Percentiles rank a stretch among this genome's conserved stretches.
These are phyloP conservation scores for Lentinula detonsa DNA, from an alignment of 768 basidiomycete species.

Conservation along the genomic window DNA sequence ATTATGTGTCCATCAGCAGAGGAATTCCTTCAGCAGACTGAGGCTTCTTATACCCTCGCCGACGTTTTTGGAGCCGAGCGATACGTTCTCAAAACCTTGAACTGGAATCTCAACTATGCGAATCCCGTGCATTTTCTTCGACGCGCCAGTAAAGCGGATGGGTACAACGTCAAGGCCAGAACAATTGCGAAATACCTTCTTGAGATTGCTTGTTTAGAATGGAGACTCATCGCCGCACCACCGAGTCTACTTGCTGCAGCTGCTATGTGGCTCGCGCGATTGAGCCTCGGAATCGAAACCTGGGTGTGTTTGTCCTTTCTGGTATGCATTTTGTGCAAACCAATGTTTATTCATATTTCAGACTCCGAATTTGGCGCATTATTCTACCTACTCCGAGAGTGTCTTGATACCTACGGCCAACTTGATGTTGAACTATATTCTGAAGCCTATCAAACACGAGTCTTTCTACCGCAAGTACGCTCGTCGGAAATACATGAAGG, in stretches of 20 bases:
- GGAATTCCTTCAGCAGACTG: conserved; percentile 77
- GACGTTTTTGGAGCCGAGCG: conserved; percentile 88
- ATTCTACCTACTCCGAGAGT: conserved; percentile 78
- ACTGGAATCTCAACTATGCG: conserved; percentile 83
- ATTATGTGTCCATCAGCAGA: conserved; percentile 80
- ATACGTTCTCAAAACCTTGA: conserved; percentile 79
- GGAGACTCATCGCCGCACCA: conserved; percentile 64
- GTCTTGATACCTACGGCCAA: conserved; percentile 78
- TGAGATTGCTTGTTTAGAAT: conserved; percentile 81
- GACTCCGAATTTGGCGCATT: conserved; percentile 84
- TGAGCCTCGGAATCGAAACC: conserved; percentile 70
- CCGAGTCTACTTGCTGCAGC: conserved; percentile 82
- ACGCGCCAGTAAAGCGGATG: conserved; percentile 89
- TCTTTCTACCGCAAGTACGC: conserved; percentile 89
- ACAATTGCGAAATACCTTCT: conserved; percentile 89
- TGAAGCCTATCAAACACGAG: conserved; percentile 66
- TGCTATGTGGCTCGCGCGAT: conserved; percentile 78
- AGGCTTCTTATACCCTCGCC: conserved; percentile 66
- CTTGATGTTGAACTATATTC: conserved; percentile 82
- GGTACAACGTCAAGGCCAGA: conserved; percentile 78
- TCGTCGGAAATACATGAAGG: conserved; percentile 78
- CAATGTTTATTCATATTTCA: conserved; percentile 21
- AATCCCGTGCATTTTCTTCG: conserved; percentile 88
- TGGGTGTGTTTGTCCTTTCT: conserved; percentile 54
- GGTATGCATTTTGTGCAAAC: not conserved